Conservation (phyloP, 179 eudicot genomes). For the Silene vulgaris region DNA sequence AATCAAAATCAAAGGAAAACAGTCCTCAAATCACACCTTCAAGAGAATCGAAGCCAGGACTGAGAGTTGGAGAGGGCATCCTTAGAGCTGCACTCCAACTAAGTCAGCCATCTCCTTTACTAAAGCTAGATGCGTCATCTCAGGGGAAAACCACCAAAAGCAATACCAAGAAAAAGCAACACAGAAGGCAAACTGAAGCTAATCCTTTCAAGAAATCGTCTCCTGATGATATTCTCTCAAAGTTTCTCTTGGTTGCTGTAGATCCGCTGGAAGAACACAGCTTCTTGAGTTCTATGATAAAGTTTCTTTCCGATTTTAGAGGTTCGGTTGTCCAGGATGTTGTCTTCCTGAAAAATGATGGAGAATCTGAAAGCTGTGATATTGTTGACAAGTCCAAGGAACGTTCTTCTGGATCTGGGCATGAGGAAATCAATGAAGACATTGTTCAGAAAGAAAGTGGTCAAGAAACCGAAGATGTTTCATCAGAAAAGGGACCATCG, state of each 20-base stretch:
- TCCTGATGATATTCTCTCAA: conserved; percentile 45
- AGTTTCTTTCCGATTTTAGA: conserved; percentile 47
- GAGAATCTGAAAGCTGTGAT: conserved; percentile 16
- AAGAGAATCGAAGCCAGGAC: conserved; percentile 25
- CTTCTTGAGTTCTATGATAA: conserved; percentile 27
- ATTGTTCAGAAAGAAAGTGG: background rate
- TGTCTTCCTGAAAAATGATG: conserved; percentile 18
- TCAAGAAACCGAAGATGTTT: conserved; percentile 18
- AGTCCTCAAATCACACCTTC: conserved; percentile 15
- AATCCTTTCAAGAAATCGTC: conserved; percentile 28
- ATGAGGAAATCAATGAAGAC: conserved; percentile 15
- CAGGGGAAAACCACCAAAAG: conserved; percentile 15
- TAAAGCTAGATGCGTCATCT: conserved; percentile 22
- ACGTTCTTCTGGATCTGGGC: conserved; percentile 16
- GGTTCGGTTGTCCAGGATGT: conserved; percentile 40
- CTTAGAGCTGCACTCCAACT: conserved; percentile 29
- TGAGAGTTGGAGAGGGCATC: conserved; percentile 35
- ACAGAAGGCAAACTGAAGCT: conserved; percentile 23
- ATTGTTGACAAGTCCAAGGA: conserved; percentile 19
- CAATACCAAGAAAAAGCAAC: conserved; percentile 23
- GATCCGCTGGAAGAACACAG: conserved; percentile 37
- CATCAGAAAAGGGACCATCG: conserved; percentile 18
- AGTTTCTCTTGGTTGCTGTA: conserved; percentile 43
- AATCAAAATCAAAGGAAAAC: conserved; percentile 24
- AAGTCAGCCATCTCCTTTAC: conserved; percentile 27